These are phyloP conservation scores for Diospyros kaki DNA, from an alignment of 148 eudicot genomes.

Conservation along the genomic window DNA sequence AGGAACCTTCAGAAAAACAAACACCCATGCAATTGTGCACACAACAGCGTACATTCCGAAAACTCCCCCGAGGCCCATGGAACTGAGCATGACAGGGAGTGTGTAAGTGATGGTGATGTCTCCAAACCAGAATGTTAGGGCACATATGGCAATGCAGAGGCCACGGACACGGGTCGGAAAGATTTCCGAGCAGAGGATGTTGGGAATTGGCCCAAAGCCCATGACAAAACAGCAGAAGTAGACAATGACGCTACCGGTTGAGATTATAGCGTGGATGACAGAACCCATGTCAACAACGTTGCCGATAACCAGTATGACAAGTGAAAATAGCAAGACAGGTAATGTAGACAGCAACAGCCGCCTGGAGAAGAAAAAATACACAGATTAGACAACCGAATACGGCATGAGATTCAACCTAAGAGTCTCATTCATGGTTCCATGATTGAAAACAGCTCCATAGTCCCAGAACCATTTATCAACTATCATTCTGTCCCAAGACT, in stretches of 20 bases:
- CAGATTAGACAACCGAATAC: no score
- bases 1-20: conserved; percentile 74
- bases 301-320: conserved; percentile 47
- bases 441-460: no score
- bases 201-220: conserved; percentile 91
- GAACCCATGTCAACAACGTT: conserved; percentile 38
- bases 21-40: conserved; percentile 62
- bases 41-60: conserved; percentile 68
- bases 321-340: conserved; percentile 58
- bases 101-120: conserved; percentile 80
- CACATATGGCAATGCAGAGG: conserved; percentile 84
- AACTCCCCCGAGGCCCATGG: conserved; percentile 67
- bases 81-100: conserved; percentile 62
- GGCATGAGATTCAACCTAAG: no score
- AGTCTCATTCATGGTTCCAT: no score
- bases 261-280: conserved; percentile 54
- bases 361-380: conserved; percentile 33
- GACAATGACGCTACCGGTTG: conserved; percentile 64
- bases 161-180: conserved; percentile 94
- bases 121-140: conserved; percentile 64
- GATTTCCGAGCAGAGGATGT: conserved; percentile 85
- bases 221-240: conserved; percentile 82
- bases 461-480: no score
- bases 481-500: no score
- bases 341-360: conserved; percentile 62